These are phyloP conservation scores for Pythium pyrilobum DNA, from an alignment of 352 stramenopile species.

Conservation along the genomic window DNA sequence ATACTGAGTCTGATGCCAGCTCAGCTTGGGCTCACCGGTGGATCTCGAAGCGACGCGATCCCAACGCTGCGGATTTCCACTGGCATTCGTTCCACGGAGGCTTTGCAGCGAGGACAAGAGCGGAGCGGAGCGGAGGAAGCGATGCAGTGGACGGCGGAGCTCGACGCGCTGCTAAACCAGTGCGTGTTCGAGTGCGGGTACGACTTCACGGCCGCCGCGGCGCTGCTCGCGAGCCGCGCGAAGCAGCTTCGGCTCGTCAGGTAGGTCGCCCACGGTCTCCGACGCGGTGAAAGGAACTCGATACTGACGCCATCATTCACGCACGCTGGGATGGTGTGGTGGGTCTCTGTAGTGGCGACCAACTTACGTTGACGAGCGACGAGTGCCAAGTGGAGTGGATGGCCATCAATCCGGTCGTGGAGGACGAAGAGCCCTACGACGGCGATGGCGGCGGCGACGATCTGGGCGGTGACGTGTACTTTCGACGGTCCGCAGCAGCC, in stretches of 20 bases:
- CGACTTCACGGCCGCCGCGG: conserved; percentile 46
- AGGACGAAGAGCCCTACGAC: conserved; percentile 28
- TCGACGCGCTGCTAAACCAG: conserved; percentile 64
- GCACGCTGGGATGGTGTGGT: background rate
- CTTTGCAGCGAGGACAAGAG: background rate
- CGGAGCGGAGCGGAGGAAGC: background rate
- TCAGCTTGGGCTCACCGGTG: background rate
- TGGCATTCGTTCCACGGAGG: too few relatives aligned
- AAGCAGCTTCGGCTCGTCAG: conserved; percentile 36
- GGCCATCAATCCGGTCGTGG: conserved; percentile 51
- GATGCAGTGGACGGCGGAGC: conserved; percentile 64
- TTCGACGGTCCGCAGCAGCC: background rate
- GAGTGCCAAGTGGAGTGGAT: conserved; percentile 65
- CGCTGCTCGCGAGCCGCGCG: conserved; percentile 33
- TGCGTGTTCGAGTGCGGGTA: conserved; percentile 74
- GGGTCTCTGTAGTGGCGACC: conserved; percentile 11
- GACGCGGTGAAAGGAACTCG: too few relatives aligned
- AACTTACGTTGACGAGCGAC: conserved; percentile 28
- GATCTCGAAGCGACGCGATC: conserved; percentile 6
- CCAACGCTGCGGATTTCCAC: background rate
- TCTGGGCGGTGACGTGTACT: background rate
- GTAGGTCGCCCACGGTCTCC: conserved; percentile 8
- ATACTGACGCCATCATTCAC: too few relatives aligned
- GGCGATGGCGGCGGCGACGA: background rate
- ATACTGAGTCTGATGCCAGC: conserved; percentile 3